Evolutionary conservation across 2,329 filamentous ascomycete genomes (phyloP), one percentile per base, ranked within the genome.

Genomic region (Sclerotiophoma versabilis): DNA sequence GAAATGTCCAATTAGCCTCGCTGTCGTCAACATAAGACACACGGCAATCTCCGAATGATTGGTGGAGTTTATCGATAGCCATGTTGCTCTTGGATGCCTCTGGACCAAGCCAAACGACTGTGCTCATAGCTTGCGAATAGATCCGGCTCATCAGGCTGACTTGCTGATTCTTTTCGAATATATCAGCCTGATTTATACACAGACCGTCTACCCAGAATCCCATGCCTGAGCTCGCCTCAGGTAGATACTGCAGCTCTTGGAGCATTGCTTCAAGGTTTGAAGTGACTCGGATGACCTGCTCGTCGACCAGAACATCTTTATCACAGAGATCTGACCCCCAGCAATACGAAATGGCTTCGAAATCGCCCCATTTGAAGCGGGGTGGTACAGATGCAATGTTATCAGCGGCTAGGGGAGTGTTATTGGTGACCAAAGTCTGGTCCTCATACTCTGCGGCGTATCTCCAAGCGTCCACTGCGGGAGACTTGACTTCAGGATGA

Each of bases 121-220:
- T 36, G n/a, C 37, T 49, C 6, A 42, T 7, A 5, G 29, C 22
- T 14, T 42, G 14, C 2, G 22, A 34, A 17, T 34, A 49, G 8
- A 49, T 42, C 2, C 19, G 20, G 2, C n/a, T 20, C 46, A 42
- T 49, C 11, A 41, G 15, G 10, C 9, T n/a, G 9, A 49, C 29
- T 8, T 49, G 46, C 4, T 41, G n/a, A 8, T 29, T 29, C n/a
- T 49, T 49, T 15, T 49, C 46, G 1, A 14, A 6, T 1, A 34
- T 17, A 7, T 49, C 37, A 4, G 5, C 14, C 29, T 49, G 46
- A 11, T 49, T 49, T 15, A 49, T 49, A 8, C 46, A 49, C 10
- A 49, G 3, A 3, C 46, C 46, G 9, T 49, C 46, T 5, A 36
- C 17, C 46, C 46, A 50, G 10, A 44, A 36, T 14, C 30, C 37